Percentiles rank a stretch among this genome's conserved stretches.
Evolutionary conservation across 495 filamentous ascomycete genomes (phyloP).

Genomic region (Barbatosphaeria neglecta): DNA sequence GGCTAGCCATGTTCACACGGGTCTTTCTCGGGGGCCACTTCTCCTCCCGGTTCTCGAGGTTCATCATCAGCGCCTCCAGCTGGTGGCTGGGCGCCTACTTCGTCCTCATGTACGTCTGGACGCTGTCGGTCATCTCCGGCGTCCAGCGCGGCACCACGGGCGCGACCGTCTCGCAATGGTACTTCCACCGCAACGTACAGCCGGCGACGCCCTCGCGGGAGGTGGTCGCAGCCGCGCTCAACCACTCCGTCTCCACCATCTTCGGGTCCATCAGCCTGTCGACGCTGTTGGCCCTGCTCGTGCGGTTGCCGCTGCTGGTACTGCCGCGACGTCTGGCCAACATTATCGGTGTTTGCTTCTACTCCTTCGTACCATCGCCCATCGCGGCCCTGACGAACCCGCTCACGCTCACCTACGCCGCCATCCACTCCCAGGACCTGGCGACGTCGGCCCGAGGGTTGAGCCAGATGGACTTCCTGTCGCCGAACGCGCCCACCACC

Average conservation of each 20-base stretch:
- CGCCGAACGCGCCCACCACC: slow-evolving; percentile 43
- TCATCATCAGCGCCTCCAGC: slow-evolving; percentile 71
- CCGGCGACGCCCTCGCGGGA: slow-evolving; percentile 64
- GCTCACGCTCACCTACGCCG: slow-evolving; percentile 80
- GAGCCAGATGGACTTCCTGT: slow-evolving; percentile 64
- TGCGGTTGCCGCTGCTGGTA: slow-evolving; percentile 76
- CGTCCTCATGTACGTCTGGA: slow-evolving; percentile 91
- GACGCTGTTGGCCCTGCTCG: slow-evolving; percentile 62
- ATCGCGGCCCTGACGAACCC: slow-evolving; percentile 80
- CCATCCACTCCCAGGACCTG: slow-evolving; percentile 83
- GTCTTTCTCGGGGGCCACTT: slow-evolving; percentile 83
- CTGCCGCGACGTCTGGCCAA: slow-evolving; percentile 60
- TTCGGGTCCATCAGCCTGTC: slow-evolving; percentile 88
- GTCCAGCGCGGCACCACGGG: slow-evolving; percentile 85
- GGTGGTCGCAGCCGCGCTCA: slow-evolving; percentile 70
- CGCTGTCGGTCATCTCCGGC: slow-evolving; percentile 69
- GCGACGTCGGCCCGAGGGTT: slow-evolving; percentile 62
- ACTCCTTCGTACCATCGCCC: slow-evolving; percentile 71
- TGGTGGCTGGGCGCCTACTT: slow-evolving; percentile 90
- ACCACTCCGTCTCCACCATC: slow-evolving; percentile 71
- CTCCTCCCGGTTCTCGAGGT: slow-evolving; percentile 43
- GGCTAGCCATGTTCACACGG: slow-evolving; percentile 93
- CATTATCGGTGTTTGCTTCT: slow-evolving; percentile 57
- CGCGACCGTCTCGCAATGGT: slow-evolving; percentile 96
- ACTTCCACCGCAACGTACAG: slow-evolving; percentile 82